Conservation (phyloP, 495 filamentous ascomycete species). For the Neurospora africana region DNA sequence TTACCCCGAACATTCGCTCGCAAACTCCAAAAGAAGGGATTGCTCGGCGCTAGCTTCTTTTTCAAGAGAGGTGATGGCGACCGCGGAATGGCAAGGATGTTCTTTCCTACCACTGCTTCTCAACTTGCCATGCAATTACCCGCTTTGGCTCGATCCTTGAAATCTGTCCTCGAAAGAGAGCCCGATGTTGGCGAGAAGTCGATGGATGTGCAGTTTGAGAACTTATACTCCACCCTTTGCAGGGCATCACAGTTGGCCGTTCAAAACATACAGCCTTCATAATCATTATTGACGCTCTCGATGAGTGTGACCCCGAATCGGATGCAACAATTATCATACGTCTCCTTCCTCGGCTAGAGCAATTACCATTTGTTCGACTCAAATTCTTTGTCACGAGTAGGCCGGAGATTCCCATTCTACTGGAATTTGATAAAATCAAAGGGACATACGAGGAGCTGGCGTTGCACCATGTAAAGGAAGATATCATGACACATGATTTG, state of each 20-base stretch:
- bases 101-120: constrained; percentile 36
- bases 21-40: constrained; percentile 2
- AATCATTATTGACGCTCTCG: constrained; percentile 44
- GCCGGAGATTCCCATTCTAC: constrained; percentile 34
- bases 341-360: constrained; percentile 19
- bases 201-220: constrained; percentile 36
- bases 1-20: constrained; percentile 31
- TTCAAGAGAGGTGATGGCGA: constrained; percentile 40
- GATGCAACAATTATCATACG: constrained; percentile 29
- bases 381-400: constrained; percentile 28
- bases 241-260: neutral
- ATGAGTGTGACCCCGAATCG: constrained; percentile 37
- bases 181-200: constrained; percentile 26
- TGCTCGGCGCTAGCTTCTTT: constrained; percentile 37
- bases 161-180: constrained; percentile 28
- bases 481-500: constrained; percentile 27
- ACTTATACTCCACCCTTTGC: constrained; percentile 35
- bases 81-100: constrained; percentile 24
- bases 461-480: constrained; percentile 22
- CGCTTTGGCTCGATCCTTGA: constrained; percentile 19
- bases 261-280: constrained; percentile 8
- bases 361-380: neutral
- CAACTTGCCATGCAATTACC: constrained; percentile 29
- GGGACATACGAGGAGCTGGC: constrained; percentile 19
- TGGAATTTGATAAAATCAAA: constrained; percentile 17